Percentiles rank a stretch among this genome's conserved stretches.
Evolutionary conservation across 176 grass and related monocot species (phyloP).

Genomic region (Musa itinerans): DNA sequence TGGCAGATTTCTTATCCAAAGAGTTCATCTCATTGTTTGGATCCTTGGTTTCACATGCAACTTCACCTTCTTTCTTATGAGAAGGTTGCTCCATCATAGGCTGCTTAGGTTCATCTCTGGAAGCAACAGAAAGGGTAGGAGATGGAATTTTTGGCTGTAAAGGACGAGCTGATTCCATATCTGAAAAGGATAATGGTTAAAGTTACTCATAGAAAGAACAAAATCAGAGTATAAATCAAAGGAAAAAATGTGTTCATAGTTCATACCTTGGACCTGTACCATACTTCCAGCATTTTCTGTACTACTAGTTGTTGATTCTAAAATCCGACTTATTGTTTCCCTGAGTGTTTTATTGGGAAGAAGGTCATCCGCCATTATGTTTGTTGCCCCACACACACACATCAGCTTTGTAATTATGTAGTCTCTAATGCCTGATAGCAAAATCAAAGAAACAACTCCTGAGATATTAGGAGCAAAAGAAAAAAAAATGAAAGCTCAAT

Average conservation of each 20-base stretch:
- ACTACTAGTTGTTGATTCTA: conserved; percentile 88
- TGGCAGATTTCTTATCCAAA: conserved; percentile 37
- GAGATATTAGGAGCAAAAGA: not conserved
- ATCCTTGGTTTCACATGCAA: conserved; percentile 37
- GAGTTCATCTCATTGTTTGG: conserved; percentile 35
- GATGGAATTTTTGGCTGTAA: conserved; percentile 53
- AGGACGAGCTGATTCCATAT: conserved; percentile 72
- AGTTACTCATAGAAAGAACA: conserved; percentile 11
- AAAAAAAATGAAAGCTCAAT: not conserved
- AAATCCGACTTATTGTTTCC: conserved; percentile 80
- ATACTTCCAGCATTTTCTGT: conserved; percentile 75
- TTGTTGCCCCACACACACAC: conserved; percentile 84
- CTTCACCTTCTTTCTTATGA: conserved; percentile 33
- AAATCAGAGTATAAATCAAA: conserved; percentile 11
- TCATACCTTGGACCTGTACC: conserved; percentile 66
- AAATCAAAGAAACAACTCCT: conserved; percentile 24
- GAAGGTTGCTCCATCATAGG: conserved; percentile 45
- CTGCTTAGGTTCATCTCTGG: conserved; percentile 61
- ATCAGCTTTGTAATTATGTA: conserved; percentile 70
- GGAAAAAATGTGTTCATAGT: conserved; percentile 26
- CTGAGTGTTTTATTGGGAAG: conserved; percentile 92
- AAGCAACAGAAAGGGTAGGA: conserved; percentile 73
- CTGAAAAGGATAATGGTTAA: conserved; percentile 30
- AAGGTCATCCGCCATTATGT: conserved; percentile 90
- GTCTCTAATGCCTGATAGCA: conserved; percentile 70